These are phyloP conservation scores for Oryza glumipatula DNA, from an alignment of 176 grass and related monocot species.

Conservation along the genomic window DNA sequence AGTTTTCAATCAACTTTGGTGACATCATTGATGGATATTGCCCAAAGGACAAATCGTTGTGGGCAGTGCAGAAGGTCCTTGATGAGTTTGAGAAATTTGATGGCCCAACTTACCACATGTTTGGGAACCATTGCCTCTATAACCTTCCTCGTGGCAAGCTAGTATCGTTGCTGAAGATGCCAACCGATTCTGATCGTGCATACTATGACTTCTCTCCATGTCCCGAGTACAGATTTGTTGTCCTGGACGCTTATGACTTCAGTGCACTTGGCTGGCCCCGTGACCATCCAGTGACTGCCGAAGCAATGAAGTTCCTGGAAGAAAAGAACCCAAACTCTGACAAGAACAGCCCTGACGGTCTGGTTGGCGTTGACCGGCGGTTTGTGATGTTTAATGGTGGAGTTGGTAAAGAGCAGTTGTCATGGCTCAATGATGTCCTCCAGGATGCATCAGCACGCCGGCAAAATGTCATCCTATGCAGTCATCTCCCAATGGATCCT, in stretches of 20 bases:
- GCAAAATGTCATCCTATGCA: conserved; percentile 78
- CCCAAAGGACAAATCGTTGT: conserved; percentile 66
- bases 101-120: conserved; percentile 83
- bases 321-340: conserved; percentile 81
- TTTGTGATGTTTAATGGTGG: conserved; percentile 93
- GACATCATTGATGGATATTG: conserved; percentile 89
- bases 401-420: conserved; percentile 73
- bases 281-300: conserved; percentile 58
- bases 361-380: conserved; percentile 58
- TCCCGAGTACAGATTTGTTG: conserved; percentile 61
- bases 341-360: conserved; percentile 82
- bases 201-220: conserved; percentile 85
- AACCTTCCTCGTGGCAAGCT: conserved; percentile 80
- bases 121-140: conserved; percentile 97
- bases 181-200: conserved; percentile 48
- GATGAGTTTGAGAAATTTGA: conserved; percentile 78
- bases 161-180: conserved; percentile 73
- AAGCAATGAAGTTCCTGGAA: conserved; percentile 63
- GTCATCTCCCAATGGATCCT: conserved; percentile 86
- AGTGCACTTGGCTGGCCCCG: conserved; percentile 80
- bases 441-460: conserved; percentile 31
- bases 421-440: conserved; percentile 75
- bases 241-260: conserved; percentile 88
- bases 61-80: conserved; percentile 64
- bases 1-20: conserved; percentile 80